Evolutionary conservation across 106 monocot species (phyloP), one percentile per base, ranked within the genome.

Genomic region (Dendrobium nobile): DNA sequence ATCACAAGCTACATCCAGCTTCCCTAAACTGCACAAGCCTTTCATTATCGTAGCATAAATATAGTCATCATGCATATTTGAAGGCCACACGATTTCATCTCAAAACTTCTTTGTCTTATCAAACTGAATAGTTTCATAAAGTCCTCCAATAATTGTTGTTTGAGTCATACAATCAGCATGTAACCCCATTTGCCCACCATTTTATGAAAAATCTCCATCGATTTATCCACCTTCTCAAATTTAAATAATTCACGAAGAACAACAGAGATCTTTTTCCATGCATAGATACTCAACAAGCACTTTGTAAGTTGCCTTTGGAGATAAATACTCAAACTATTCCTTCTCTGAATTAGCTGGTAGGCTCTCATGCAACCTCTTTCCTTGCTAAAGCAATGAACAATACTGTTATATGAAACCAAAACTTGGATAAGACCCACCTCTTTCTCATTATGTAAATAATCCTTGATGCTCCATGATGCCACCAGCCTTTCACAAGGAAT

Each of bases 381-480:
- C 77, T 84, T 87, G 83, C 92, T 87, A 73, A 95, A 77, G 3
- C 92, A 92, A 78, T 93, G 98, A 28, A 98, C 79, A 41, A 98
- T 94, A 84, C 85, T 87, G 70, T 94, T 94, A 81, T 92, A 98
- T 4, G 94, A 94, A 80, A 94, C 90, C 47, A 88, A 88, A 20
- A 78, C 97, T 92, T 3, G 97, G 97, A 72, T 1, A 31, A 92
- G 81, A 19, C 97, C 92, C n/a, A n/a, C 72, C 87, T 87, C 84
- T 87, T 92, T 70, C 80, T 89, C 97, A 98, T 94, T 47, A 91
- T 89, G 68, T 98, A 92, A 59, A 98, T 85, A 47, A 98, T 91
- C 72, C 92, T 89, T 1, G 94, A 92, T 4, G 92, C 91, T 24
- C 92, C 92, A 15, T 95, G 89, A 84, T 88, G 82, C 79, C 82